phyloP scores from a whole-genome alignment of 2,329 filamentous ascomycete genomes.

The Calonectria pauciramosa region DNA sequence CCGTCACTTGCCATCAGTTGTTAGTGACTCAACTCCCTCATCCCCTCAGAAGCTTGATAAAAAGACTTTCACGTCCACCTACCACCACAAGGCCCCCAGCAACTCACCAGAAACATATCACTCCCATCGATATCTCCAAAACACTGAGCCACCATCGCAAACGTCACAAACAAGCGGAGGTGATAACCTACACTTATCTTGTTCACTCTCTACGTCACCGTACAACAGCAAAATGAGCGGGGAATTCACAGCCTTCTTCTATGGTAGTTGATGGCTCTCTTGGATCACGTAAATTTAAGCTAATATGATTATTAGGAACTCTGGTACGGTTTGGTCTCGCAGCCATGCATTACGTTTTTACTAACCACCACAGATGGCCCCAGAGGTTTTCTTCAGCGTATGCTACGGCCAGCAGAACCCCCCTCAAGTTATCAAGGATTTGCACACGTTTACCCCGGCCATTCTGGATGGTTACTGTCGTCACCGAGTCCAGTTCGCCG shows the following conservation, averaged over 20 bases:
- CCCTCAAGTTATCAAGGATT: conserved; percentile 62
- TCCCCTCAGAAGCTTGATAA: not conserved
- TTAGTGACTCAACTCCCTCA: not conserved
- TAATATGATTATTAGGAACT: conserved; percentile 27
- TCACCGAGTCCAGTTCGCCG: conserved; percentile 74
- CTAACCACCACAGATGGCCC: conserved; percentile 74
- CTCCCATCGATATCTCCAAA: not conserved
- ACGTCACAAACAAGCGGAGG: not conserved
- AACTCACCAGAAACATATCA: not conserved
- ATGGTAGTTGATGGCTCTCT: conserved; percentile 58
- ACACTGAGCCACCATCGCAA: not conserved
- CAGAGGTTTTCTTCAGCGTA: conserved; percentile 87
- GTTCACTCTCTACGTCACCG: not conserved
- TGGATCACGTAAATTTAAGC: not conserved
- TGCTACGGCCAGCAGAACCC: conserved; percentile 73
- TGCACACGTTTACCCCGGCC: conserved; percentile 79
- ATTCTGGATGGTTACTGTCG: conserved; percentile 82
- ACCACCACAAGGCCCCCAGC: not conserved
- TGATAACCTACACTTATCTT: not conserved
- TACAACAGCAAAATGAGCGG: conserved; percentile 53
- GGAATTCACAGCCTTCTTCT: conserved; percentile 67
- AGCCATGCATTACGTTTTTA: conserved; percentile 12
- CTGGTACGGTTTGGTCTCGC: conserved; percentile 29
- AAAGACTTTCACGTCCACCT: not conserved
- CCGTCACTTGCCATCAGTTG: not conserved